phyloP scores from a whole-genome alignment of 805 yeast species.

The Sugiyamaella mastotermitis region DNA sequence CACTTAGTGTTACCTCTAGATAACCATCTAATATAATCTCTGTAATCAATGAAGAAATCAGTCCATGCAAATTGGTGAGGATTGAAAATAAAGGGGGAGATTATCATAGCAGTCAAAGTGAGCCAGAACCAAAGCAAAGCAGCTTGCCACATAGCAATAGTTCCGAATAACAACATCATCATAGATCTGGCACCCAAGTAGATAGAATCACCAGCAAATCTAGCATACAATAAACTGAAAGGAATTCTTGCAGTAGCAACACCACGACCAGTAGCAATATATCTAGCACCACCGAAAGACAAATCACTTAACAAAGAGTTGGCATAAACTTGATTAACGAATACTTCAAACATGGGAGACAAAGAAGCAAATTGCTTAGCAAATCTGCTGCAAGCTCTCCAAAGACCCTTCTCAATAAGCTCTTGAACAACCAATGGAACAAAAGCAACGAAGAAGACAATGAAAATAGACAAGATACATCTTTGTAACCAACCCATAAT shows the following conservation, averaged over 20 bases:
- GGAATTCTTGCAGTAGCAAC: slow-evolving; percentile 71
- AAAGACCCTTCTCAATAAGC: slow-evolving; percentile 67
- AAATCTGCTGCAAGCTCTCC: slow-evolving; percentile 59
- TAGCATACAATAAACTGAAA: slow-evolving; percentile 56
- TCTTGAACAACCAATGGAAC: slow-evolving; percentile 75
- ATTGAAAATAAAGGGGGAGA: slow-evolving; percentile 84
- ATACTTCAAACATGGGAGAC: slow-evolving; percentile 74
- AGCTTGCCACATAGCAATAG: slow-evolving; percentile 68
- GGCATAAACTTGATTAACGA: slow-evolving; percentile 72
- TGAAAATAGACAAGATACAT: slow-evolving; percentile 65
- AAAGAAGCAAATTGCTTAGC: slow-evolving; percentile 62
- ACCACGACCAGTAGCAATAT: slow-evolving; percentile 79
- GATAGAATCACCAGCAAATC: slow-evolving; percentile 63
- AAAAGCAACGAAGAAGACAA: slow-evolving; percentile 68
- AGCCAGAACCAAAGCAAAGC: slow-evolving; percentile 94
- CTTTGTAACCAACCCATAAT: slow-evolving; percentile 70
- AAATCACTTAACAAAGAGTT: slow-evolving; percentile 62
- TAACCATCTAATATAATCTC: slow-evolving; percentile 75
- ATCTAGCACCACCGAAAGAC: slow-evolving; percentile 73
- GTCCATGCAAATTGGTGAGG: slow-evolving; percentile 91
- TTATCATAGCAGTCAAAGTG: slow-evolving; percentile 70
- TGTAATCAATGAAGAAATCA: slow-evolving; percentile 85
- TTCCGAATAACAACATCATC: slow-evolving; percentile 48
- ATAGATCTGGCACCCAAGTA: slow-evolving; percentile 56
- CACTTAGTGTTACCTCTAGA: slow-evolving; percentile 55